Conservation (phyloP, 345 rosid species). For the Brassica juncea region DNA sequence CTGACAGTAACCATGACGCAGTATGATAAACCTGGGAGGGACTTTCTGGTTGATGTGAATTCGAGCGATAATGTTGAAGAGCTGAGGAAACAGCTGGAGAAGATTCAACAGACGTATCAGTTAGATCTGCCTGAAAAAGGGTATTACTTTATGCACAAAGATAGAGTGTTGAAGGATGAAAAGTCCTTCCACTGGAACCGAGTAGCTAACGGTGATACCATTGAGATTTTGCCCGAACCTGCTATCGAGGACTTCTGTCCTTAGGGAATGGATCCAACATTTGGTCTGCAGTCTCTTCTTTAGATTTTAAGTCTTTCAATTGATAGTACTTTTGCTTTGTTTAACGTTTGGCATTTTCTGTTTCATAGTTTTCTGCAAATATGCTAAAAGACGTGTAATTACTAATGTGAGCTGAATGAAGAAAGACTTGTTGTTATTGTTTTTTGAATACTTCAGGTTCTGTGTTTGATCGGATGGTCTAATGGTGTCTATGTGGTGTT, state of each 20-base stretch:
- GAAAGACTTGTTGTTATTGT: background rate
- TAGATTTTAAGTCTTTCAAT: background rate
- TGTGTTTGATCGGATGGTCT: background rate
- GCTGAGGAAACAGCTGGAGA: constrained; percentile 61
- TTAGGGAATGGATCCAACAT: background rate
- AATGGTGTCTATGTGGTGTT: too few species aligned
- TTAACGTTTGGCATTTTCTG: background rate
- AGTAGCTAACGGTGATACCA: background rate
- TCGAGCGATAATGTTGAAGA: constrained; percentile 56
- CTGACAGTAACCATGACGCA: background rate
- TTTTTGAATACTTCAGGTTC: background rate
- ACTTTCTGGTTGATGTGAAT: constrained; percentile 53
- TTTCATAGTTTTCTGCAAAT: background rate
- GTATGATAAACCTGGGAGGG: too few species aligned
- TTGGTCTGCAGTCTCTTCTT: background rate
- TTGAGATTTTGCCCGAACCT: background rate
- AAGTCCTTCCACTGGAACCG: constrained; percentile 44
- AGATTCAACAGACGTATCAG: constrained; percentile 35
- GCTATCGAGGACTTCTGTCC: background rate
- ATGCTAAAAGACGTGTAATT: background rate
- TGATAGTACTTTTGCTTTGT: background rate
- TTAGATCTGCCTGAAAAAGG: constrained; percentile 63
- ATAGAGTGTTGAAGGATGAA: constrained; percentile 40
- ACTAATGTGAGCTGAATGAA: background rate
- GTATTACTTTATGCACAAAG: constrained; percentile 60